phyloP scores from a whole-genome alignment of 345 rosid species.

The Eucalyptus caleyi region DNA sequence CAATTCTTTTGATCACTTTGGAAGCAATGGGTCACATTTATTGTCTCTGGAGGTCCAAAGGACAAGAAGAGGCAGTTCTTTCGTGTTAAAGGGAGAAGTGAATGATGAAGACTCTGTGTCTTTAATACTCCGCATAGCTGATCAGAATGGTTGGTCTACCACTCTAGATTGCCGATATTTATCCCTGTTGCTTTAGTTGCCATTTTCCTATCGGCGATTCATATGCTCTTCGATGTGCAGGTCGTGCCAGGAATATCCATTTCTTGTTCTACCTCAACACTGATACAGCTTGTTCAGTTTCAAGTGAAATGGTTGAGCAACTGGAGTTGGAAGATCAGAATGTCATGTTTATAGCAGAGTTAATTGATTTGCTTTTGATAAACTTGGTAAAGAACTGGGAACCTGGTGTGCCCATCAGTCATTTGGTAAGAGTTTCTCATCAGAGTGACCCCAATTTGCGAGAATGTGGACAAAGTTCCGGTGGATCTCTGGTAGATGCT shows the following conservation, averaged over 20 bases:
- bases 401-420: slow-evolving; percentile 29
- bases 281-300: slow-evolving; percentile 72
- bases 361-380: slow-evolving; percentile 58
- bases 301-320: slow-evolving; percentile 93
- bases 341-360: slow-evolving; percentile 61
- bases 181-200: neutral
- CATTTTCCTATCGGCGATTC: neutral
- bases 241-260: slow-evolving; percentile 70
- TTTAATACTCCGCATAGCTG: slow-evolving; percentile 62
- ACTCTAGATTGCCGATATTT: neutral
- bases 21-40: slow-evolving; percentile 4
- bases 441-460: slow-evolving; percentile 6
- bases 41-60: slow-evolving; percentile 48
- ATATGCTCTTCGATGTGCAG: slow-evolving; percentile 13
- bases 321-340: slow-evolving; percentile 66
- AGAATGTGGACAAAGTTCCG: slow-evolving; percentile 5
- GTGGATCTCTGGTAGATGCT: slow-evolving; percentile 1
- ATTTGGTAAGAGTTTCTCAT: slow-evolving; percentile 14
- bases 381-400: slow-evolving; percentile 48
- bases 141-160: slow-evolving; percentile 41
- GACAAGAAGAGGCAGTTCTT: slow-evolving; percentile 45
- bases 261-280: slow-evolving; percentile 66
- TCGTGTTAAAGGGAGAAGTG: slow-evolving; percentile 55
- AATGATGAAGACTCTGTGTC: slow-evolving; percentile 67
- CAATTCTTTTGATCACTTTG: slow-evolving; percentile 23